Percentiles rank a stretch among this genome's conserved stretches.
Conservation (phyloP, 805 yeast genomes). For the Candida silvicultrix region DNA sequence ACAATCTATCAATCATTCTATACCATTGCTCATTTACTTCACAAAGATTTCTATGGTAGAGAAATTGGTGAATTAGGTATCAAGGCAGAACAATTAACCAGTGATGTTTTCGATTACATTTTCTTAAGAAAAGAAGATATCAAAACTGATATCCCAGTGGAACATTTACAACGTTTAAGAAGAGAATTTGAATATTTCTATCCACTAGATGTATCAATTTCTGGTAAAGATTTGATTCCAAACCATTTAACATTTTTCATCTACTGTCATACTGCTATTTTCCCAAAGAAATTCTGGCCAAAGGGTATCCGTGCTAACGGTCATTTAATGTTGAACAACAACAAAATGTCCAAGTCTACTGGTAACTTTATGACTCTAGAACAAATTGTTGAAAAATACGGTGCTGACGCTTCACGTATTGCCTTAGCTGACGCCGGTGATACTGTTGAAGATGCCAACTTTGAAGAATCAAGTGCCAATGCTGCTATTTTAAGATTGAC, state of each 20-base stretch:
- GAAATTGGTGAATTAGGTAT: slow-evolving; percentile 68
- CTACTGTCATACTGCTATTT: slow-evolving; percentile 87
- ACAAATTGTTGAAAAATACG: slow-evolving; percentile 80
- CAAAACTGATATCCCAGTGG: slow-evolving; percentile 54
- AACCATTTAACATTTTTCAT: slow-evolving; percentile 95
- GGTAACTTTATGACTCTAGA: slow-evolving; percentile 93
- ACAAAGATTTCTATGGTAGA: slow-evolving; percentile 79
- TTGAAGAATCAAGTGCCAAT: slow-evolving; percentile 93
- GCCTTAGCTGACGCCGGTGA: slow-evolving; percentile 99
- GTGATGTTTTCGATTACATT: slow-evolving; percentile 87
- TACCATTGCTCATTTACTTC: slow-evolving; percentile 83
- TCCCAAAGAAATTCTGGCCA: slow-evolving; percentile 92
- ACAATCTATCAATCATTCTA: slow-evolving; percentile 94
- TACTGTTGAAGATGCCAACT: slow-evolving; percentile 93
- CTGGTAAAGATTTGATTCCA: slow-evolving; percentile 96
- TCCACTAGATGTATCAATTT: slow-evolving; percentile 86
- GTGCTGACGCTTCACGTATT: slow-evolving; percentile 96
- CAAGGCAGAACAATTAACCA: slow-evolving; percentile 80
- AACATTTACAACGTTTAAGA: slow-evolving; percentile 66
- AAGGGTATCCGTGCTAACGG: slow-evolving; percentile 92
- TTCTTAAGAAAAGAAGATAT: slow-evolving; percentile 64
- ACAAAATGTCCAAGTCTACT: slow-evolving; percentile 96
- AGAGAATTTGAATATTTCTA: slow-evolving; percentile 96
- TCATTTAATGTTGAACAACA: slow-evolving; percentile 89
- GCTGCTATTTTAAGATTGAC: slow-evolving; percentile 93